Evolutionary conservation across 805 yeast genomes (phyloP).

Genomic region (Brettanomyces nanus): DNA sequence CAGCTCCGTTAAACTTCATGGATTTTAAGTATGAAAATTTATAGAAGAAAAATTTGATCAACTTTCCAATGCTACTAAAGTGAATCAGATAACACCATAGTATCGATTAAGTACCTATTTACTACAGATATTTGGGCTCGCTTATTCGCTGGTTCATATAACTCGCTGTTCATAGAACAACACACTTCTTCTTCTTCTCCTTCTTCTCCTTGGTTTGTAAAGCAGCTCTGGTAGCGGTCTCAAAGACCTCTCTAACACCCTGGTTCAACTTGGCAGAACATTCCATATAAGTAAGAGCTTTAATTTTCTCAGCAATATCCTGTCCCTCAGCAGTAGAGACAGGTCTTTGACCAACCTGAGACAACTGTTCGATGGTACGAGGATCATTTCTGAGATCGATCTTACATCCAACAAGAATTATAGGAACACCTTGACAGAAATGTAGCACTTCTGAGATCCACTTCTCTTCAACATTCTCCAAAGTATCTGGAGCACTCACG

Average conservation of each 20-base stretch:
- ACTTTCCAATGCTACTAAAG: too few relatives aligned
- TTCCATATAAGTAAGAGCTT: slow-evolving; percentile 79
- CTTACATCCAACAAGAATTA: slow-evolving; percentile 88
- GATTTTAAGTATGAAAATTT: too few relatives aligned
- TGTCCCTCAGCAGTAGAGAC: slow-evolving; percentile 78
- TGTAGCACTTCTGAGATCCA: slow-evolving; percentile 93
- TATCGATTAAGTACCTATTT: too few relatives aligned
- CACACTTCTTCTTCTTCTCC: slow-evolving; percentile 61
- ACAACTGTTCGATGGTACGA: slow-evolving; percentile 63
- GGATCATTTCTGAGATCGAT: slow-evolving; percentile 81
- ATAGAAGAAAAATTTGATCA: too few relatives aligned
- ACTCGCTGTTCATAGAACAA: slow-evolving; percentile 59
- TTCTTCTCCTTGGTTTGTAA: slow-evolving; percentile 54
- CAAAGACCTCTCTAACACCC: slow-evolving; percentile 90
- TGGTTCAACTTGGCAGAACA: slow-evolving; percentile 89
- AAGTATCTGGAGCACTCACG: slow-evolving; percentile 83
- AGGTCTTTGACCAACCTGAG: slow-evolving; percentile 71
- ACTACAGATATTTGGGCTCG: too few relatives aligned
- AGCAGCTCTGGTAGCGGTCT: slow-evolving; percentile 88
- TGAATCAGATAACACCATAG: too few relatives aligned
- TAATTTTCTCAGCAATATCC: slow-evolving; percentile 81
- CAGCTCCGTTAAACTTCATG: too few relatives aligned
- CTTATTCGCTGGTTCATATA: too few relatives aligned
- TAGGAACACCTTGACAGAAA: slow-evolving; percentile 91
- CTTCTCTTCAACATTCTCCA: slow-evolving; percentile 90